Evolutionary conservation across 768 basidiomycete species (phyloP).

Genomic region (Multifurca ochricompacta): DNA sequence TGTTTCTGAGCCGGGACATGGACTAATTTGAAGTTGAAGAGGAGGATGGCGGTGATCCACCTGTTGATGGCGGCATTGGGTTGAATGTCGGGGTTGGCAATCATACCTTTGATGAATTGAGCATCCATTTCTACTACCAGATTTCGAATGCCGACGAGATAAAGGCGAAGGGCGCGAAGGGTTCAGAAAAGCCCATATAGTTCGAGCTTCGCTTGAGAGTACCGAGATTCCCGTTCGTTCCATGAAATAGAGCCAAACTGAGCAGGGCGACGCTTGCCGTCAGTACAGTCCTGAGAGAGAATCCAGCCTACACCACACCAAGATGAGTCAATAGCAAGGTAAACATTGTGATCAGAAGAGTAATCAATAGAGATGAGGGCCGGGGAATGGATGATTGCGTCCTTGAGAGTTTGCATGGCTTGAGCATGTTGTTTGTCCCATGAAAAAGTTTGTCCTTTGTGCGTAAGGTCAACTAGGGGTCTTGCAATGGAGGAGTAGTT

Average conservation of each 20-base stretch:
- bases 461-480: constrained; percentile 20
- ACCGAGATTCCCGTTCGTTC: constrained; percentile 24
- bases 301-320: constrained; percentile 24
- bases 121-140: no score
- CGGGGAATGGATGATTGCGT: neutral
- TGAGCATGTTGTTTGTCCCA: neutral
- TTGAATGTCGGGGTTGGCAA: constrained; percentile 34
- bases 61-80: no score
- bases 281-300: constrained; percentile 23
- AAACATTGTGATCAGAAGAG: constrained; percentile 11
- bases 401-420: neutral
- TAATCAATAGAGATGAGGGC: constrained; percentile 23
- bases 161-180: constrained; percentile 18
- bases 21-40: no score
- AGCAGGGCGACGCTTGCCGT: constrained; percentile 23
- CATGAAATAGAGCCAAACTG: constrained; percentile 35
- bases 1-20: no score
- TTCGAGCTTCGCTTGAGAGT: constrained; percentile 26
- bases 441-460: constrained; percentile 13
- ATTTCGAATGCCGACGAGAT: constrained; percentile 26
- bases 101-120: constrained; percentile 35
- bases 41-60: no score
- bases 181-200: constrained; percentile 26
- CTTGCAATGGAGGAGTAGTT: constrained; percentile 21
- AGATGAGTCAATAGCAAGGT: constrained; percentile 26